Evolutionary conservation across 2,329 filamentous ascomycete genomes (phyloP).

Genomic region (Fusarium nurragi): DNA sequence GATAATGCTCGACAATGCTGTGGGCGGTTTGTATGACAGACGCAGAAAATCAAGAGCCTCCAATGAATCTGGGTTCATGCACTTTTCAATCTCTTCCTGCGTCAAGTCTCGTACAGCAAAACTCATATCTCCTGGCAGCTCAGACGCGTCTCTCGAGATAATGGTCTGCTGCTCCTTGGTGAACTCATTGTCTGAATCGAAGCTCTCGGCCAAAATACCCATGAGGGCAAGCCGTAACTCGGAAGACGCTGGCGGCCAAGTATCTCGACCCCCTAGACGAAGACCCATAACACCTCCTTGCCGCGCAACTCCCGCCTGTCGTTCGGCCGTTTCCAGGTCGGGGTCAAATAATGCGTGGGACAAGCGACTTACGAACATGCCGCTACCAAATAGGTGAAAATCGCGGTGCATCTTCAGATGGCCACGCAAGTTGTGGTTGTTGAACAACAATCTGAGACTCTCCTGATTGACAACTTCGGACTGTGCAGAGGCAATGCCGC

Average conservation of each 20-base stretch:
- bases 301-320: constrained; percentile 73
- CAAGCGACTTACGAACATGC: constrained; percentile 81
- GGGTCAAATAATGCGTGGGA: constrained; percentile 87
- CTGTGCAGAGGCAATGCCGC: constrained; percentile 77
- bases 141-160: constrained; percentile 45
- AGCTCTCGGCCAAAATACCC: constrained; percentile 83
- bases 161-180: constrained; percentile 40
- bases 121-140: constrained; percentile 75
- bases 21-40: constrained; percentile 82
- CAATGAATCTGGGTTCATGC: constrained; percentile 83
- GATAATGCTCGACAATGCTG: constrained; percentile 77
- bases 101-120: constrained; percentile 87
- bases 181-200: constrained; percentile 51
- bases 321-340: constrained; percentile 81
- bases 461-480: constrained; percentile 80
- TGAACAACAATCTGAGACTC: constrained; percentile 79
- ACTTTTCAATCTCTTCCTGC: constrained; percentile 80
- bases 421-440: constrained; percentile 72
- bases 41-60: constrained; percentile 94
- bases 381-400: constrained; percentile 87
- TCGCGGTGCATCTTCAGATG: constrained; percentile 80
- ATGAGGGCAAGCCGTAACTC: constrained; percentile 90
- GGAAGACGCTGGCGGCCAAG: constrained; percentile 93
- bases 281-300: constrained; percentile 81
- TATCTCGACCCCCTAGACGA: constrained; percentile 80